Base-by-base conservation (phyloP, 202 grass and related monocot genomes). In the Dendrocalamus latiflorus region DNA sequence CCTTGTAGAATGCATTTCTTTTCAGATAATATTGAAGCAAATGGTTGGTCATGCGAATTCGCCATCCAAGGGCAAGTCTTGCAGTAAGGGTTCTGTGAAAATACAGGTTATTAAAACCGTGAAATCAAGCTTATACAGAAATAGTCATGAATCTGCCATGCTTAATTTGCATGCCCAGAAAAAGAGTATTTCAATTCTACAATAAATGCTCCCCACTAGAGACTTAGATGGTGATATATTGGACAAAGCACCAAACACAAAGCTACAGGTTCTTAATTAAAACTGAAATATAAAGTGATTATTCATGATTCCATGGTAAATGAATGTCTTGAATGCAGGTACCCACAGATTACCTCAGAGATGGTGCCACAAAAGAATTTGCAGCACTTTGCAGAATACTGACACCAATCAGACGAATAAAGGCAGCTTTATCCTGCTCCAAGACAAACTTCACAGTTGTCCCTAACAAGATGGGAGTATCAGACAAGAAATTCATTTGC, bases 1-100 rank as follows among this genome's bases (percentile, higher is more conserved):
- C 92, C 96, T 98, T 98, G 78, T 98, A 98, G 59, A 98, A 98
- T 75, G 96, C 91, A 93, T 98, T 98, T 80, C 61, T 98, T 81
- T 71, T 98, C 87, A 98, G 72, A 91, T 93, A 98, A 84, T 81
- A 91, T 79, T 80, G 86, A 84, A 98, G 87, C 81, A 98, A 80
- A 91, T 98, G 88, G 63, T 98, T 90, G 65, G 95, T 98, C 82
- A 98, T 77, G 55, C 85, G 89, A 81, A 98, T 98, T 85, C 93
- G 16, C 95, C 95, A 98, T 91, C 95, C 95, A 88, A 98, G 88
- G 41, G 95, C 95, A 86, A 98, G 91, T 86, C 85, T 93, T 50
- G 89, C 83, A 24, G 93, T 95, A 67, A 98, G 86, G 63, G 94
- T 92, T 76, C 95, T 98, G 91, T 80, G 62, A 79, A 73, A 69